Base-by-base conservation (phyloP, 2,329 filamentous ascomycete species). In the Tolypocladium ovalisporum region DNA sequence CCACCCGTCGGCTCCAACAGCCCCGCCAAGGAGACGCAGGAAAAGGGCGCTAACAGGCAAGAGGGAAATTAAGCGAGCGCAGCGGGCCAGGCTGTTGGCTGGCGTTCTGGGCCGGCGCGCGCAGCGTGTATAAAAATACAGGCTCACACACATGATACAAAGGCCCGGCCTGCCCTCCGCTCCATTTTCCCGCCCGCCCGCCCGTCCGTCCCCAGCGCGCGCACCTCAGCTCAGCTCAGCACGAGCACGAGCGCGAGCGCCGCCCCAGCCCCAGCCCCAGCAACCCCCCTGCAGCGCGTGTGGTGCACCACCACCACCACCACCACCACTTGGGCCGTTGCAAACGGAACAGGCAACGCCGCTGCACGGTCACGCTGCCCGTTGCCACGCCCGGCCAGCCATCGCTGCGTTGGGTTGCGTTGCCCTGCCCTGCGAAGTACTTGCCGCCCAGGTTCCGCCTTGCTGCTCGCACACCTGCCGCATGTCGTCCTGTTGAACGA, bases 41-140 rank as follows among this genome's bases (percentile, higher is more conserved):
- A 53, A 59, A 60, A 58, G 59, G 64, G 66, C 69, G 66, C 69
- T 70, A 70, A 62, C 60, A 65, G 64, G 62, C 64, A 68, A 66
- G 63, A 68, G 64, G 68, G 68, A 70, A 68, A 69, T 70, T 71
- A 71, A 69, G 69, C 69, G 69, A 71, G 65, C 61, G 56, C 62
- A 66, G 60, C 62, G 62, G 62, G 65, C 63, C 64, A 68, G 68
- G 66, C 67, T 64, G 69, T 71, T 71, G 69, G 69, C 64, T 62
- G 64, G 62, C 56, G 60, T 57, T 52, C 54, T 57, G 60, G 59
- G 53, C 58, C 24, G 57, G 54, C 58, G 59, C 61, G 61, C 57
- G 58, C 54, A 57, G 65, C 71, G 71, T 73, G 72, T 75, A 75
- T 75, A 75, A 75, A 75, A 75, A 71, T 74, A 72, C 70, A 74